Evolutionary conservation across 306 rosid genomes (phyloP), one percentile per base, ranked within the genome.

Genomic region (Mimosa bimucronata): DNA sequence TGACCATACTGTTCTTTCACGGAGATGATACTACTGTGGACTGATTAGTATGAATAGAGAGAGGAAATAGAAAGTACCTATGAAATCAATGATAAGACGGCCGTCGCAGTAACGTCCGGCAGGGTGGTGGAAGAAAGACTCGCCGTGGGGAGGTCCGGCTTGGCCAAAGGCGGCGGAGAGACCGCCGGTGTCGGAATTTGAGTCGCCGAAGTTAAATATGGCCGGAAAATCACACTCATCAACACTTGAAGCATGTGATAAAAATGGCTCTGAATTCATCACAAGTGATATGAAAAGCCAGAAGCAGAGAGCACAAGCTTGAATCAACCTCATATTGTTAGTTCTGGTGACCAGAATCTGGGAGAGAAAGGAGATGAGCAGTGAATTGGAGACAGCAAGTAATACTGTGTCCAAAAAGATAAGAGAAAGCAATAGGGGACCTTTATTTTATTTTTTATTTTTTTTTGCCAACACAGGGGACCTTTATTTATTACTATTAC

Each of bases 121-220:
- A 19, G 97, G 91, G 67, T 83, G 85, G 66, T 74, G 88, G 61
- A 92, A 92, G 83, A 41, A 88, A 55, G 94, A 83, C 71, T 70
- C 80, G 41, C 94, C 97, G 10, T 77, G 81, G 15, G 97, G 97
- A 28, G 67, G 81, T 5, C 89, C 87, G 19, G 91, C 80, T 80
- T 94, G 98, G 52, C 98, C 98, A 72, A 92, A 92, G 6, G 91
- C 92, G 7, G 98, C 97, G 23, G 98, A 91, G 37, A 94, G 88
- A 31, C 98, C 97, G 9, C 98, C 98, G 0, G 98, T 94, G 91
- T 92, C 97, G 18, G 98, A 94, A 83, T 94, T 94, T 2, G 97
- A 92, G 81, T 94, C 93, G 2, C 98, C 98, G 16, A 91, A 94
- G 88, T 92, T 94, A 86, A 89, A 92, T n/a, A 94, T 79, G 6